Evolutionary conservation across 306 rosid species (phyloP), one percentile per base, ranked within the genome.

Genomic region (Cicer pinnatifidum): DNA sequence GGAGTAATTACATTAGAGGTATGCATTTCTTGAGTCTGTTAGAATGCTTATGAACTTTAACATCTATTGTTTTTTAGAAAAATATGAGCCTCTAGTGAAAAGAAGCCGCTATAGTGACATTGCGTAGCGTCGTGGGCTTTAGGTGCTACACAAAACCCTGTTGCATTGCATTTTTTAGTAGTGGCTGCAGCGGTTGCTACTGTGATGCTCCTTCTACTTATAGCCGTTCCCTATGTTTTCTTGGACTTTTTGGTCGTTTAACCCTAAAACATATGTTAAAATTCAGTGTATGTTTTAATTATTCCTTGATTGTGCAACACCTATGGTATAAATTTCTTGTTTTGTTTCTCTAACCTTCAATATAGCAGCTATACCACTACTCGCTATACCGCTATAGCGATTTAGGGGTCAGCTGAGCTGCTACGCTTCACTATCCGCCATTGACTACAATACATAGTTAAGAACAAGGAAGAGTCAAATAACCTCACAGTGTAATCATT

Each of bases 1-100:
- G 89, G 89, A 75, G 81, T 76, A 69, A 81, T 86, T 78, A 68
- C 89, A 43, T 63, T 86, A 58, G 89, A 86, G 89, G 89, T 86
- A 86, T 75, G 79, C 12, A 63, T 48, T 35, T 67, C 61, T 81
- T 75, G 70, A 73, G 56, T 64, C 47, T 53, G 73, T 45, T 51
- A 44, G 39, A 65, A 58, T 64, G 72, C 73, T 37, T 51, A 46
- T 20, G 33, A 41, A 71, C 68, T 75, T 71, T 53, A 58, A 64
- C 46, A 44, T 63, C 62, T 51, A 40, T 11, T 43, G 56, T 46
- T 65, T 54, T 73, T 46, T 13, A 62, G 50, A 67, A 35, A 67
- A 28, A 67, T 60, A 12, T 47, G 71, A 59, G 8, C 41, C 17
- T 59, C 16, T n/a, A 11, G 65, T 35, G 17, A 33, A 59, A 28